Evolutionary conservation across 768 basidiomycete genomes (phyloP), one percentile per base, ranked within the genome.

Genomic region (Podaxis pistillaris): DNA sequence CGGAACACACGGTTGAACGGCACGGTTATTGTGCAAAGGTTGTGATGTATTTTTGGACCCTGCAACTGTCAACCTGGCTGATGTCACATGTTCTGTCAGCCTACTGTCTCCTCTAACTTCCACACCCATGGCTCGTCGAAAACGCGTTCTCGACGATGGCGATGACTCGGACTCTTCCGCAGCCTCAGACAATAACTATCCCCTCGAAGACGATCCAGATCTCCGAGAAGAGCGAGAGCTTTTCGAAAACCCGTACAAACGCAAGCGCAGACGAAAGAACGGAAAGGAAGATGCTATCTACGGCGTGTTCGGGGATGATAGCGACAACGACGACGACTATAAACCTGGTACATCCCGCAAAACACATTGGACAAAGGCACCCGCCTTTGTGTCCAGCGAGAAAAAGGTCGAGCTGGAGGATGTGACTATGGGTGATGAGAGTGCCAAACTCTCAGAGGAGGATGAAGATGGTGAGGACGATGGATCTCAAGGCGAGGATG

Each of bases 251-350:
- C 91, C 91, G 3, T 93, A 93, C 75, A 77, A 84, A 65, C 78
- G 82, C 68, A 93, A 91, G 71, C 83, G 86, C 60, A 81, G 86
- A 64, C 79, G 86, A 64, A 86, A 75, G 72, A 80, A 85, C 61
- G 86, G 79, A 26, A 88, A 87, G 69, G 90, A 94, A 59, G 87
- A 88, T 63, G 86, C 86, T 1, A 73, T 86, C n/a, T 91, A 92
- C 68, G 92, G 91, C 3, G 76, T 90, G 0, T 93, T 91, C 73
- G 89, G 77, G 1, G 85, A 86, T 4, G 86, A 90, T 58, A 88
- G 86, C 65, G 89, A 90, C 24, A 84, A 87, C 22, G 90, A 89
- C 56, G 79, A 74, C 26, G 68, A 68, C 51, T 71, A 65, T 19
- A 66, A 63, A 19, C 65, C 64, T 36, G 67, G 68, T 22, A 74